Base-by-base conservation (phyloP, 176 grass and related monocot species). In the Chloris gayana region DNA sequence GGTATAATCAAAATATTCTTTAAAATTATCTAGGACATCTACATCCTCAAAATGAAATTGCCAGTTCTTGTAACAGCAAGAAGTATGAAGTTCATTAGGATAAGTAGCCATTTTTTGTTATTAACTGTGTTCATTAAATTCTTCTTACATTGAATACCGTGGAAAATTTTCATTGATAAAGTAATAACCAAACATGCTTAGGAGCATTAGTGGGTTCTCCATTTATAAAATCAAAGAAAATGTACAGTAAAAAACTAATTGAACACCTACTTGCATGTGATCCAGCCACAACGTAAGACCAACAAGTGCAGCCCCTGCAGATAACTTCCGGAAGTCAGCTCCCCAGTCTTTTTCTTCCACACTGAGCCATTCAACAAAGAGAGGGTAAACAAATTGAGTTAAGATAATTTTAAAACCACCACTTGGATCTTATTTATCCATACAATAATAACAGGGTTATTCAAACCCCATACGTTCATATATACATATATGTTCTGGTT, bases 201-300 rank as follows among this genome's bases (percentile, higher is more conserved):
- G 50, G 19, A 75, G 64, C 24, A 57, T 46, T 60, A 34, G 1
- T 80, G 17, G n/a, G 7, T 59, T 18, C 42, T 61, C 54, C 62
- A 70, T 1, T 44, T 44, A 35, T 44, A 13, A 44, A 44, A 44
- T 44, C 12, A 44, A 76, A 77, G 33, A 24, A 54, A 71, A 1
- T 38, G 15, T 9, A 29, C 32, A 58, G 1, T 0, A 12, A 58
- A 72, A 80, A 21, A 69, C 58, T 54, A 34, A 67, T 68, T 31
- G 63, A 90, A 5, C 47, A 88, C 83, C 51, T 89, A 94, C 95
- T 83, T 98, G 92, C 95, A 98, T 93, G 15, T 91, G 85, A 89
- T 98, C 95, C 85, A 94, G 90, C 95, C 95, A 98, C 74, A 98
- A 77, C 44, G 95, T 94, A 70, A 98, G 86, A 64, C 89, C 90